A percentile compares a stretch with the other conserved stretches of the same genome.
Evolutionary conservation across 352 stramenopile species (phyloP).

Genomic region (Phytophthora idaei): DNA sequence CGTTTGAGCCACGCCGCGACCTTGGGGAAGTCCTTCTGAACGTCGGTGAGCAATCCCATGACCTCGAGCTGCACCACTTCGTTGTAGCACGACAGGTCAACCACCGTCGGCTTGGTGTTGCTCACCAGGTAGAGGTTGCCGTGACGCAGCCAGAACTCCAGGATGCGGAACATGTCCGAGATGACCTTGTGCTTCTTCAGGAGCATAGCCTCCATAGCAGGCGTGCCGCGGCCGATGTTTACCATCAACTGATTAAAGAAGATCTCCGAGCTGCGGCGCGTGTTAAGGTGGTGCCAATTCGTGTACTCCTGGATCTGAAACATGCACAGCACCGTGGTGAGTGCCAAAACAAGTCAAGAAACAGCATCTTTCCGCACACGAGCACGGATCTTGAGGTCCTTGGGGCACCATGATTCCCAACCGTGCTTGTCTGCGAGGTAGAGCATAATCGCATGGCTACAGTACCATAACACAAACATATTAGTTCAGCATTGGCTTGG

Average conservation of each 20-base stretch:
- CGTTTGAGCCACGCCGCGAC: slow-evolving; percentile 64
- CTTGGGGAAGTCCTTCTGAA: slow-evolving; percentile 60
- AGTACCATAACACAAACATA: not conserved
- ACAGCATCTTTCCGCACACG: slow-evolving; percentile 39
- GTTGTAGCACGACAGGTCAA: slow-evolving; percentile 82
- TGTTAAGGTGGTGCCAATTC: slow-evolving; percentile 82
- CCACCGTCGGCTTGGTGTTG: slow-evolving; percentile 56
- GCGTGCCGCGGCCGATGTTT: slow-evolving; percentile 57
- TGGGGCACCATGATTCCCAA: slow-evolving; percentile 66
- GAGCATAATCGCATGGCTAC: slow-evolving; percentile 78
- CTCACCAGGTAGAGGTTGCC: slow-evolving; percentile 69
- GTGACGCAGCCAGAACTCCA: slow-evolving; percentile 74
- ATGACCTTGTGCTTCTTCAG: slow-evolving; percentile 64
- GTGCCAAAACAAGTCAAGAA: not conserved
- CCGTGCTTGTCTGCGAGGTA: slow-evolving; percentile 75
- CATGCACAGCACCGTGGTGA: not conserved
- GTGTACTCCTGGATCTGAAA: slow-evolving; percentile 79
- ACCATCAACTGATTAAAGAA: slow-evolving; percentile 69
- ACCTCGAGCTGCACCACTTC: slow-evolving; percentile 78
- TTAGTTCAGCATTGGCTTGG: too few species aligned
- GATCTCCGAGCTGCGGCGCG: slow-evolving; percentile 62
- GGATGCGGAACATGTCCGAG: slow-evolving; percentile 58
- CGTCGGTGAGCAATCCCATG: slow-evolving; percentile 55
- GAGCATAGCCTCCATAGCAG: slow-evolving; percentile 49
- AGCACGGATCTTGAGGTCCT: slow-evolving; percentile 64